phyloP scores from a whole-genome alignment of 2,329 filamentous ascomycete species.

The Aphanocladium album region DNA sequence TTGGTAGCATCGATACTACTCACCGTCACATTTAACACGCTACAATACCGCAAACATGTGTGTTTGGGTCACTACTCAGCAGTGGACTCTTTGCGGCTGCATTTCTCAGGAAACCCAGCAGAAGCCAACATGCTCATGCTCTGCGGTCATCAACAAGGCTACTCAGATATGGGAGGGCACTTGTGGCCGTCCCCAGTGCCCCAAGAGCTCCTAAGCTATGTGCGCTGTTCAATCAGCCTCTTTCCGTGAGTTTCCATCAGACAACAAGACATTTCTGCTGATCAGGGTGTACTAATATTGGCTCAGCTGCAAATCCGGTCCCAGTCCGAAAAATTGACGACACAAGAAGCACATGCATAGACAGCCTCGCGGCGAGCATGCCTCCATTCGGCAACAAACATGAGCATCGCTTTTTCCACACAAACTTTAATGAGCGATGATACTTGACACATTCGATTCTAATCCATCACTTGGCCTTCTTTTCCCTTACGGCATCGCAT shows the following conservation, averaged over 20 bases:
- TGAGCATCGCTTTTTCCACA: background rate
- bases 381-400: conserved; percentile 5
- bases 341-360: conserved; percentile 6
- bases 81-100: conserved; percentile 30
- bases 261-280: too few species aligned
- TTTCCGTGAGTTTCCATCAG: background rate
- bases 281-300: background rate
- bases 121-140: conserved; percentile 28
- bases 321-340: conserved; percentile 5
- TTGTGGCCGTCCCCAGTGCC: conserved; percentile 27
- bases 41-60: conserved; percentile 24
- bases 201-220: conserved; percentile 13
- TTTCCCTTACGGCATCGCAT: background rate
- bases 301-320: background rate
- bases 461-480: background rate
- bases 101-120: conserved; percentile 17
- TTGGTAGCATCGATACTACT: background rate
- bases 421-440: background rate
- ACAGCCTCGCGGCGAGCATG: conserved; percentile 11
- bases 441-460: background rate
- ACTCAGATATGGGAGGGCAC: conserved; percentile 28
- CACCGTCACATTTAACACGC: background rate
- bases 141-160: conserved; percentile 22
- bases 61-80: conserved; percentile 27
- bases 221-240: background rate